These are phyloP conservation scores for Fusarium luffae DNA, from an alignment of 2,329 filamentous ascomycete genomes.

Conservation along the genomic window DNA sequence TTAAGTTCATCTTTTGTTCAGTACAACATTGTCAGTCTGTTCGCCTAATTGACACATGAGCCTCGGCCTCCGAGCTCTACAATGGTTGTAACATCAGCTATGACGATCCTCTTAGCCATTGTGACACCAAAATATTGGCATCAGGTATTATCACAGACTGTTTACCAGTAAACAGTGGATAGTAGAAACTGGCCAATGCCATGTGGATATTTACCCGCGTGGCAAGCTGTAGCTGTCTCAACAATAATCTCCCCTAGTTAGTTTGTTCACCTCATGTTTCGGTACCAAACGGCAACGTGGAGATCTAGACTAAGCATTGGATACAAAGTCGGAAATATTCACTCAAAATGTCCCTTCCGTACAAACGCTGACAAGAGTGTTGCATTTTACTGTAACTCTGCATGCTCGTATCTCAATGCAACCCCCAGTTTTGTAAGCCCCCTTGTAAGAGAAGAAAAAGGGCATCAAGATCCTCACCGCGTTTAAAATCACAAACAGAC, in stretches of 20 bases:
- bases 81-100: conserved; percentile 15
- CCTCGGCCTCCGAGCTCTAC: conserved; percentile 7
- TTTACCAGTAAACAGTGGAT: not conserved
- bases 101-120: conserved; percentile 17
- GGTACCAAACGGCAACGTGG: not conserved
- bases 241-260: not conserved
- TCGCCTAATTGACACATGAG: not conserved
- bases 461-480: not conserved
- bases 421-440: conserved; percentile 7
- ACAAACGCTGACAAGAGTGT: not conserved
- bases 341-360: not conserved
- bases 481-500: not conserved
- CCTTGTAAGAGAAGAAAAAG: conserved; percentile 1
- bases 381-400: not conserved
- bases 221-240: conserved; percentile 29
- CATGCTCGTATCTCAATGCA: conserved; percentile 19
- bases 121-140: conserved; percentile 19
- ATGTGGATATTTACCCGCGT: conserved; percentile 4
- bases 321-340: conserved; percentile 5
- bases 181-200: conserved; percentile 16
- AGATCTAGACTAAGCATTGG: not conserved
- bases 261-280: conserved; percentile 4
- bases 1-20: not conserved
- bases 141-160: conserved; percentile 12
- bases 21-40: not conserved